phyloP scores from a whole-genome alignment of 805 yeast species.

The Torulaspora maleeae region DNA sequence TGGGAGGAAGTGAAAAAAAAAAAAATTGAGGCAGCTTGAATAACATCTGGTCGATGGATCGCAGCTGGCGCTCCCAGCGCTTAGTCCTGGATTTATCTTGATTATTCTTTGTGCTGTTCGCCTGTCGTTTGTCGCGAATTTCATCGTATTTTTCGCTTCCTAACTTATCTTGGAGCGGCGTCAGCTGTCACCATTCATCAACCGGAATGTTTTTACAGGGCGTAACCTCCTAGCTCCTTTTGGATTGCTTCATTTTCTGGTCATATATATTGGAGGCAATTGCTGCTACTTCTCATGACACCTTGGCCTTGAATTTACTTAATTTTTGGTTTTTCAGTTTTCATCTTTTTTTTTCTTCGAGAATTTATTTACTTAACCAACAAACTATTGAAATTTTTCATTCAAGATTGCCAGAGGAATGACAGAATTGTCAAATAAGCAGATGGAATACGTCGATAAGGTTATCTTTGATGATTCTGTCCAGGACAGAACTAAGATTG shows the following conservation, averaged over 20 bases:
- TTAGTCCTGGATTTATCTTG: background rate
- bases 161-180: background rate
- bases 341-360: background rate
- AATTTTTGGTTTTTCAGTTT: background rate
- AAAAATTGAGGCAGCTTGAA: no score
- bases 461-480: constrained; percentile 7
- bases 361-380: background rate
- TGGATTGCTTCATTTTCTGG: background rate
- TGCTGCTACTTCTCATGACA: background rate
- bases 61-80: no score
- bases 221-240: background rate
- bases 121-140: background rate
- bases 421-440: background rate
- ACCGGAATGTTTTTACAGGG: background rate
- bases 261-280: background rate
- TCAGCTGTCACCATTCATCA: background rate
- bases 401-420: background rate
- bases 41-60: no score
- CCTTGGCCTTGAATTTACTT: no score
- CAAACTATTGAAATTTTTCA: constrained; percentile 1
- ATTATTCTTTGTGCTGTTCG: background rate
- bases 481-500: background rate
- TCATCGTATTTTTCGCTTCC: background rate
- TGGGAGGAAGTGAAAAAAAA: no score
- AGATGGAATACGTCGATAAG: constrained; percentile 7